These are phyloP conservation scores for Omphalotus guepiniiformis DNA, from an alignment of 768 basidiomycete species.

Conservation along the genomic window DNA sequence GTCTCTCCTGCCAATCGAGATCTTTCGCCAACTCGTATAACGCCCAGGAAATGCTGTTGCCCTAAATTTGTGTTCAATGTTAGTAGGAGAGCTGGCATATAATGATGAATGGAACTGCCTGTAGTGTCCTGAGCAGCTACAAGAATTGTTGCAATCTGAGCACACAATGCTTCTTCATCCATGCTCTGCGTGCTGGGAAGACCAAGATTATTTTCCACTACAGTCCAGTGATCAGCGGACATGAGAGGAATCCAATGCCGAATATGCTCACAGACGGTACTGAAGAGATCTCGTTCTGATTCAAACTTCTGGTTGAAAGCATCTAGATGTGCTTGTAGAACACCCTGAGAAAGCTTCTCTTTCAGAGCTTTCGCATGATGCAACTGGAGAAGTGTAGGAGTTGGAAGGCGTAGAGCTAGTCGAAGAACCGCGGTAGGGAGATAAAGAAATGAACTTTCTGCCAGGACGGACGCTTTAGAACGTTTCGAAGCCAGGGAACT, in stretches of 20 bases:
- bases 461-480: no score
- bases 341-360: background rate
- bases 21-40: conserved; percentile 7
- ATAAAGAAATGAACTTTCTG: no score
- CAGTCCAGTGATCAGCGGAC: background rate
- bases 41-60: conserved; percentile 9
- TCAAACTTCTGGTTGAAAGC: background rate
- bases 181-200: conserved; percentile 7
- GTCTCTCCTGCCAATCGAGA: conserved; percentile 6
- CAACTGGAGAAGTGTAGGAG: background rate
- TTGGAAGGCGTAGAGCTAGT: no score
- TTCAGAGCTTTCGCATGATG: background rate
- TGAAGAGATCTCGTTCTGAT: background rate
- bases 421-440: no score
- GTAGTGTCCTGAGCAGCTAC: conserved; percentile 12
- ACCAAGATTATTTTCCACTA: background rate
- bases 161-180: conserved; percentile 3
- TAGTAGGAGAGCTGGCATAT: background rate
- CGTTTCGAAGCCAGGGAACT: no score
- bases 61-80: background rate
- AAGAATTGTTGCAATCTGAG: conserved; percentile 7
- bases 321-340: background rate
- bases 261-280: background rate
- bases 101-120: background rate
- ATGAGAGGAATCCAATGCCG: background rate